phyloP scores from a whole-genome alignment of 1,139 yeast species.

The Pichia cactophila region DNA sequence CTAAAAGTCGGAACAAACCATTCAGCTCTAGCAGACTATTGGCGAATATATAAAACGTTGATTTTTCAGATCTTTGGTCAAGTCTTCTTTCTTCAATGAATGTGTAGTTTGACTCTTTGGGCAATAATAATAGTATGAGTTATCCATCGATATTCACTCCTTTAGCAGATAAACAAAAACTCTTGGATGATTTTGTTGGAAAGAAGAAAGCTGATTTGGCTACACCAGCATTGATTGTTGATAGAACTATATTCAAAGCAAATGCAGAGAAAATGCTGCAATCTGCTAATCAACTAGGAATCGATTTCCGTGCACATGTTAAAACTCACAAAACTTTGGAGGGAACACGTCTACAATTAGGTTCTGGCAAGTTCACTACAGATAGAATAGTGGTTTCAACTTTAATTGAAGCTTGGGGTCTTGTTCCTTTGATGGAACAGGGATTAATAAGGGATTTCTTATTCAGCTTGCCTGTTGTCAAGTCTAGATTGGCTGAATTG shows the following conservation, averaged over 20 bases:
- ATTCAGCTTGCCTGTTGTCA: conserved; percentile 61
- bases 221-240: conserved; percentile 49
- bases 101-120: neutral
- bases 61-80: no score
- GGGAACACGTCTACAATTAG: conserved; percentile 40
- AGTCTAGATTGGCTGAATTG: conserved; percentile 43
- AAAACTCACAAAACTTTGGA: conserved; percentile 64
- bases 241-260: conserved; percentile 29
- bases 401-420: conserved; percentile 51
- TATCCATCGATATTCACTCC: conserved; percentile 22
- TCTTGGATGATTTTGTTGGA: conserved; percentile 13
- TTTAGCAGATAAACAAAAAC: conserved; percentile 22
- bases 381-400: conserved; percentile 65
- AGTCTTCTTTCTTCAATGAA: no score
- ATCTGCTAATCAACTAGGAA: conserved; percentile 24
- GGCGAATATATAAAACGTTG: no score
- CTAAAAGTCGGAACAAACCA: no score
- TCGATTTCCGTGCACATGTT: conserved; percentile 40
- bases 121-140: conserved; percentile 8
- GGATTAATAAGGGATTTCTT: conserved; percentile 49
- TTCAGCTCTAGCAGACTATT: neutral
- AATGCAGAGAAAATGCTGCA: conserved; percentile 38
- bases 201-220: conserved; percentile 28
- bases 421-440: conserved; percentile 22
- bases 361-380: conserved; percentile 29